Evolutionary conservation across 164 flowering plant species (phyloP).

Genomic region (Cinnamomum micranthum): DNA sequence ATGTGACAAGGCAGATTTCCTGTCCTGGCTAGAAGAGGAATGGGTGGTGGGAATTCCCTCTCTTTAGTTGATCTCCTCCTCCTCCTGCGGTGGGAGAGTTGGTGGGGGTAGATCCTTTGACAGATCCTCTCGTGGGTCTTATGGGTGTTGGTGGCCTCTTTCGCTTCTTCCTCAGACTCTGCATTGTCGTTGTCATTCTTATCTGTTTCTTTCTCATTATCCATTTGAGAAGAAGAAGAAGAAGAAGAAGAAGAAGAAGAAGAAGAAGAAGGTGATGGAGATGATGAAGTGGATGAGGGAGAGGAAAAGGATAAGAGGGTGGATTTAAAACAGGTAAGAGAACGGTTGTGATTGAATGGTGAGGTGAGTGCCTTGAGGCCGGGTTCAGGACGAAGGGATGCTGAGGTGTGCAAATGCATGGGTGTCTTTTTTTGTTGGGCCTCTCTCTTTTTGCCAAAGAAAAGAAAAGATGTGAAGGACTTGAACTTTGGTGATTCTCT

Average conservation of each 20-base stretch:
- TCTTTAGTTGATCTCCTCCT: not conserved
- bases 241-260: not conserved
- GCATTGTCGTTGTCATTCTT: not conserved
- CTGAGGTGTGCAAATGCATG: not conserved
- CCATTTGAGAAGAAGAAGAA: not conserved
- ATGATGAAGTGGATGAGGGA: not conserved
- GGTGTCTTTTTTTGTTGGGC: not conserved
- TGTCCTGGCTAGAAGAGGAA: conserved; percentile 29
- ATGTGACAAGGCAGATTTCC: conserved; percentile 26
- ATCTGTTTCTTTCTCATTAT: not conserved
- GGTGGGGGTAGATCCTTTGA: not conserved
- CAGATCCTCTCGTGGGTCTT: not conserved
- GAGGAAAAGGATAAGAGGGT: not conserved
- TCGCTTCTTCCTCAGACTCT: not conserved
- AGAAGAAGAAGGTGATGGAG: not conserved
- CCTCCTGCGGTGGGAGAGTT: not conserved
- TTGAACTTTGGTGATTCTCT: conserved; percentile 1
- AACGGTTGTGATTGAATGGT: not conserved
- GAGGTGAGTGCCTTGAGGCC: conserved; percentile 9
- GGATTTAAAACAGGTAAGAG: conserved; percentile 6
- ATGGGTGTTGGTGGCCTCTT: not conserved
- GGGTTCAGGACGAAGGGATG: not conserved
- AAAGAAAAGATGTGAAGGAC: not conserved
- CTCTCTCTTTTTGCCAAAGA: not conserved
- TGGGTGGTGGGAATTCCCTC: conserved; percentile 42